phyloP scores from a whole-genome alignment of 805 yeast genomes.

The Pachysolen tannophilus region DNA sequence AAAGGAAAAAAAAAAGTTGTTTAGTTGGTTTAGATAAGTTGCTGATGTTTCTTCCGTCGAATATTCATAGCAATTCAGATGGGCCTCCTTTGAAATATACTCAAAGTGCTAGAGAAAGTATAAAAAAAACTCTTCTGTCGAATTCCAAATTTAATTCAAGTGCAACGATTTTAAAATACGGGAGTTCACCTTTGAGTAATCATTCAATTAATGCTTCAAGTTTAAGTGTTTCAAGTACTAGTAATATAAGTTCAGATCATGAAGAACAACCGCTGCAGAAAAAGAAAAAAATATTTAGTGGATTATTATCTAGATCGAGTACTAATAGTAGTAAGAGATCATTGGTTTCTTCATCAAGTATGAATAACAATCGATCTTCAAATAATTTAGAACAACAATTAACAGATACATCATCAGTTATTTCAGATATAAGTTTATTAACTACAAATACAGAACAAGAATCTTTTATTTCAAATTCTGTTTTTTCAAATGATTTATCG shows the following conservation, averaged over 20 bases:
- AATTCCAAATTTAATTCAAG: background rate
- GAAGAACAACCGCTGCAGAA: conserved; percentile 8
- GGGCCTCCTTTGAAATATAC: conserved; percentile 9
- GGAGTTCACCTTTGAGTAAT: conserved; percentile 21
- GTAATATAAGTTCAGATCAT: background rate
- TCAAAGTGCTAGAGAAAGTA: conserved; percentile 7
- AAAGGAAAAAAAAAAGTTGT: too few relatives aligned
- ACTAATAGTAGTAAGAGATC: background rate
- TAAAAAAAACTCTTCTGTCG: conserved; percentile 5
- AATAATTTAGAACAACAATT: background rate
- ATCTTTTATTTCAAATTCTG: conserved; percentile 1
- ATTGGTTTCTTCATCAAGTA: background rate
- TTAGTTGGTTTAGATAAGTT: too few relatives aligned
- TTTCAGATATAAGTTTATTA: background rate
- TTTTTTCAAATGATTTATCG: conserved; percentile 4
- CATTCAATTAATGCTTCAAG: conserved; percentile 10
- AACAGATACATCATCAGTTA: background rate
- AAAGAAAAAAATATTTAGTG: conserved; percentile 6
- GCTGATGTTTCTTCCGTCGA: conserved; percentile 9
- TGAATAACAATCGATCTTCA: background rate
- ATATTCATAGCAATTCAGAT: conserved; percentile 5
- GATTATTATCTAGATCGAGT: background rate
- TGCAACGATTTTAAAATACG: conserved; percentile 17
- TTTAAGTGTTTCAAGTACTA: background rate
- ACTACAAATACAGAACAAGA: too few relatives aligned